These are phyloP conservation scores for Magnaporthiopsis poae DNA, from an alignment of 2,329 filamentous ascomycete genomes.

Conservation along the genomic window DNA sequence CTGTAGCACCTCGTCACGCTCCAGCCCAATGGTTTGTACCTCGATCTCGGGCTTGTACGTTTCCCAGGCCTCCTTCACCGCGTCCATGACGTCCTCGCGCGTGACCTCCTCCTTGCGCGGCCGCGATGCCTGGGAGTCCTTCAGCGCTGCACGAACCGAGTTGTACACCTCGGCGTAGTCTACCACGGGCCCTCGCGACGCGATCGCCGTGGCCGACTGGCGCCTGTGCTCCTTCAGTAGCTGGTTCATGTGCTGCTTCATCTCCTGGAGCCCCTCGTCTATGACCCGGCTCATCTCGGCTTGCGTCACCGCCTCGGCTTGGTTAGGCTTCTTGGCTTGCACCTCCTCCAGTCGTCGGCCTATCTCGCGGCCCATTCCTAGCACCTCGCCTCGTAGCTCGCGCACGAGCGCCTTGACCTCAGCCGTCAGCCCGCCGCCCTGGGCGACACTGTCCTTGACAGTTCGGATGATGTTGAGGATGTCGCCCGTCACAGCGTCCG, in stretches of 20 bases:
- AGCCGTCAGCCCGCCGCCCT: conserved; percentile 78
- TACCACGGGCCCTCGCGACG: conserved; percentile 50
- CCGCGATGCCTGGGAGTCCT: conserved; percentile 45
- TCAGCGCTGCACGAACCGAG: conserved; percentile 65
- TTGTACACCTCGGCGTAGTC: conserved; percentile 81
- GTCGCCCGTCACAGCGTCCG: conserved; percentile 62
- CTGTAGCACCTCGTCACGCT: conserved; percentile 78
- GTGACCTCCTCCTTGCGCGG: conserved; percentile 44
- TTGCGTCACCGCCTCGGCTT: conserved; percentile 44
- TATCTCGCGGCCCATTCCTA: conserved; percentile 88
- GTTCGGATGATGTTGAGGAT: conserved; percentile 71
- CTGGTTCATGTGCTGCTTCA: conserved; percentile 74
- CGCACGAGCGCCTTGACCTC: conserved; percentile 87
- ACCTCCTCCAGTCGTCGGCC: conserved; percentile 75
- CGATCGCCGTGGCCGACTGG: conserved; percentile 53
- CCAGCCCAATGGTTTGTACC: conserved; percentile 78
- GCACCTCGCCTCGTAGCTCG: conserved; percentile 80
- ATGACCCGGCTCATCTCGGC: conserved; percentile 70
- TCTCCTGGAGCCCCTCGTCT: conserved; percentile 67
- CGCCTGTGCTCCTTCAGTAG: conserved; percentile 67
- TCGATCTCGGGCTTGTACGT: conserved; percentile 90
- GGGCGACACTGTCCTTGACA: conserved; percentile 83
- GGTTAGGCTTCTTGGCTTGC: conserved; percentile 33
- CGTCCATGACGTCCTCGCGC: conserved; percentile 75
- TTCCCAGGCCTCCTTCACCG: conserved; percentile 85